Base-by-base conservation (phyloP, 768 basidiomycete species). In the Lactarius deliciosus region DNA sequence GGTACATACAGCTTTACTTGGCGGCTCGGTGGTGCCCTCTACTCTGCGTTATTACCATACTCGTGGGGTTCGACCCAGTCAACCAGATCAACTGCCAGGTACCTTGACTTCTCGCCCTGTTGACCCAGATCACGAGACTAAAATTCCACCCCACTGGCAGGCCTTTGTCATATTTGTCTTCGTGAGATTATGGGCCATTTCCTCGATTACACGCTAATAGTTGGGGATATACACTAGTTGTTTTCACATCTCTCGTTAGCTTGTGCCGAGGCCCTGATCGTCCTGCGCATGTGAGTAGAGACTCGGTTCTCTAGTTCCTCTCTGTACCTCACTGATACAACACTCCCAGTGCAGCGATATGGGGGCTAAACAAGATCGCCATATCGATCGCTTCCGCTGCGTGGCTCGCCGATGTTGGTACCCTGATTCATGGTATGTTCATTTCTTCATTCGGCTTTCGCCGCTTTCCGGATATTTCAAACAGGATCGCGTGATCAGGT, bases 271-370 rank as follows among this genome's bases (percentile, higher is more conserved):
- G 57, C 43, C 1, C 64, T 68, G 18, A 58, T 61, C n/a, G 54
- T 68, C 22, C 45, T 65, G 32, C 68, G 68, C 43, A 57, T 68
- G 67, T 68, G 59, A 40, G 65, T 32, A 8, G 22, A 32, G 47
- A 22, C 43, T n/a, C 43, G 20, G 1, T 45, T n/a, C 9, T 47
- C 8, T 10, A 5, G 16, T 16, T 28, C 18, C 25, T 30, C 30
- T 30, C 30, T 4, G 30, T 5, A 30, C 30, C 30, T 10, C 16
- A 28, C 55, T 8, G 43, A 32, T 11, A 13, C 16, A 15, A n/a
- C 28, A 20, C 36, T 40, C 34, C 43, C 56, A 66, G 65, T 25
- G 7, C 30, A 9, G 61, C 38, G 22, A 38, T 66, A 45, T 66
- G 65, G 60, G 43, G 57, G 45, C 15, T 20, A 7, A 62, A 62